phyloP scores from a whole-genome alignment of 371 early-diverging fungal species.

The Syncephalis fuscata region DNA sequence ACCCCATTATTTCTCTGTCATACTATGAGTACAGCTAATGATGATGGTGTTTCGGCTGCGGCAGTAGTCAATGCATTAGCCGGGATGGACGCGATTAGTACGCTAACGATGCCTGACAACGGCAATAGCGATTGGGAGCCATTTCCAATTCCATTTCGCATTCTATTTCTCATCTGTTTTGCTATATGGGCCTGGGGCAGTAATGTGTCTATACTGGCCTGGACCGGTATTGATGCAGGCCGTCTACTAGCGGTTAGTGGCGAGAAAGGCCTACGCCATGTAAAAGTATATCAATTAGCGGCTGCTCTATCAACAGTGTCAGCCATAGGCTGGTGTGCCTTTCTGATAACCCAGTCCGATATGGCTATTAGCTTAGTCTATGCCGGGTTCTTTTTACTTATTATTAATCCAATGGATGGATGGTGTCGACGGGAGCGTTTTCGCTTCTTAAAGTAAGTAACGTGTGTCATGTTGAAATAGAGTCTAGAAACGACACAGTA shows the following conservation, averaged over 20 bases:
- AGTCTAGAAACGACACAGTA: too few relatives aligned
- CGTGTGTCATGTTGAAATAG: too few relatives aligned
- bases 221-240: slow-evolving; percentile 35
- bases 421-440: slow-evolving; percentile 37
- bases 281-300: neutral
- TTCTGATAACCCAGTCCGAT: slow-evolving; percentile 4
- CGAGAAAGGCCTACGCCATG: slow-evolving; percentile 18
- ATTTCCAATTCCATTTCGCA: slow-evolving; percentile 45
- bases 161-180: slow-evolving; percentile 47
- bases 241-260: slow-evolving; percentile 22
- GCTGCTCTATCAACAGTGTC: neutral
- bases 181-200: slow-evolving; percentile 66
- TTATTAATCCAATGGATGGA: slow-evolving; percentile 32
- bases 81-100: too few relatives aligned
- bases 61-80: too few relatives aligned
- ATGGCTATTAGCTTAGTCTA: slow-evolving; percentile 31
- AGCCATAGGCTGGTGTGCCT: neutral
- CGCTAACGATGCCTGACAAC: too few relatives aligned
- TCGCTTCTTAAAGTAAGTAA: slow-evolving; percentile 36
- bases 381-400: slow-evolving; percentile 19
- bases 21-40: too few relatives aligned
- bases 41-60: too few relatives aligned
- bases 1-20: too few relatives aligned
- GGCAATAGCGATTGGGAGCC: neutral
- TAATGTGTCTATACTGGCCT: slow-evolving; percentile 41